Conservation (phyloP, 495 filamentous ascomycete species). For the Mytilinidion resinicola region DNA sequence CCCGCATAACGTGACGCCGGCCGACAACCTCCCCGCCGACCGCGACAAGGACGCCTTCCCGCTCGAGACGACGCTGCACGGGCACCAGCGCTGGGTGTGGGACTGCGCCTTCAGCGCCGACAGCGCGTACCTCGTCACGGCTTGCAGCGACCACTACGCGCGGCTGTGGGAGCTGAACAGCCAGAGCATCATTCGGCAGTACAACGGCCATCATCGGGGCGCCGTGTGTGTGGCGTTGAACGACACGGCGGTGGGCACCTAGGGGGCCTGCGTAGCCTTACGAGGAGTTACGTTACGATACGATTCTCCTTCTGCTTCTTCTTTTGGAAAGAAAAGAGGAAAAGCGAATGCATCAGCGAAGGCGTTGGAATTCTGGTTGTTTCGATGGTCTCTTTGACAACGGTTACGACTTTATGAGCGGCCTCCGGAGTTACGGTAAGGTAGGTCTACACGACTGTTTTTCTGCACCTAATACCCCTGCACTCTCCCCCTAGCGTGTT, state of each 20-base stretch:
- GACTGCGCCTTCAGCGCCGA: constrained; percentile 98
- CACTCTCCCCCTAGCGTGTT: too few species aligned
- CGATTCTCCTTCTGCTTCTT: background rate
- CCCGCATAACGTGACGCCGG: constrained; percentile 30
- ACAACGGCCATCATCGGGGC: constrained; percentile 94
- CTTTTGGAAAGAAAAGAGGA: background rate
- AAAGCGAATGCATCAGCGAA: background rate
- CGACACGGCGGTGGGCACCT: constrained; percentile 45
- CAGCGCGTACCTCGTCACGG: constrained; percentile 94
- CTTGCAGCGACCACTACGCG: constrained; percentile 94
- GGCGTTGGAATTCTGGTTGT: background rate
- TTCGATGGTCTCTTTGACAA: too few species aligned
- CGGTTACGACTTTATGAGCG: too few species aligned
- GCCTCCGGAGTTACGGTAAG: too few species aligned
- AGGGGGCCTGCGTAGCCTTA: background rate
- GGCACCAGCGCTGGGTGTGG: constrained; percentile 98
- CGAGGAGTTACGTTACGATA: background rate
- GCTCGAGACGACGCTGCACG: constrained; percentile 82
- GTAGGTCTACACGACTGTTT: too few species aligned
- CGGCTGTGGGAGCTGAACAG: constrained; percentile 86
- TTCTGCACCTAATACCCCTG: too few species aligned
- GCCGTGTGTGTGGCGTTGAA: constrained; percentile 95
- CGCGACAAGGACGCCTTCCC: constrained; percentile 53
- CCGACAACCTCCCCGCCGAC: constrained; percentile 22
- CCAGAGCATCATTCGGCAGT: constrained; percentile 89